Percentiles rank a stretch among this genome's conserved stretches.
Evolutionary conservation across 352 stramenopile species (phyloP).

Genomic region (Heterotrichella gracilis): DNA sequence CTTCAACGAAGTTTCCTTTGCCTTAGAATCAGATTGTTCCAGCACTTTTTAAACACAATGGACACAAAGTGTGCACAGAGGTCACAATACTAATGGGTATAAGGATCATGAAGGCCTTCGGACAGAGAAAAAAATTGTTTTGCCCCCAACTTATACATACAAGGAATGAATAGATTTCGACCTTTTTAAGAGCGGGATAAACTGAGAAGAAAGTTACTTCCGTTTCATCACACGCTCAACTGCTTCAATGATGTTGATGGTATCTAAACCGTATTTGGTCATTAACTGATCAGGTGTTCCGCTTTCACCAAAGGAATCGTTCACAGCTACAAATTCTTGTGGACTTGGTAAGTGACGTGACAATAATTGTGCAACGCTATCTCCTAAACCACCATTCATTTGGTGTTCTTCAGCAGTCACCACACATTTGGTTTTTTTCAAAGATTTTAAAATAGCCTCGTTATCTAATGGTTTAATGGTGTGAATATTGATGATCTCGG

Average conservation of each 20-base stretch:
- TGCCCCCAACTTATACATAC: no score
- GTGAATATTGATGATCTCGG: not conserved
- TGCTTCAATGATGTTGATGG: not conserved
- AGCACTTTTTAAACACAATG: no score
- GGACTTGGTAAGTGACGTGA: not conserved
- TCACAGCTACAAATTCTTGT: not conserved
- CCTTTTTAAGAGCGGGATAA: no score
- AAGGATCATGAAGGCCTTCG: no score
- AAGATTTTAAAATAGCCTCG: conserved; percentile 1
- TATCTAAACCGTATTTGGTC: not conserved
- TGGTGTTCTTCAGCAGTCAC: not conserved
- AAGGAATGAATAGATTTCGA: no score
- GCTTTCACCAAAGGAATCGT: not conserved
- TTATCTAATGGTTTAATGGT: conserved; percentile 7
- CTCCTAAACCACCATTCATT: not conserved
- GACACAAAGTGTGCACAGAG: no score
- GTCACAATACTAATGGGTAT: no score
- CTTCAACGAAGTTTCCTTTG: no score
- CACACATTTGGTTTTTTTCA: not conserved
- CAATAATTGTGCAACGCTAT: conserved; percentile 5
- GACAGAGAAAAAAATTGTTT: no score
- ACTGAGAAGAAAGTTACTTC: no score
- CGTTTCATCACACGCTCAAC: not conserved
- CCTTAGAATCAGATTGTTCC: no score
- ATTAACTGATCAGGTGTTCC: conserved; percentile 2